phyloP scores from a whole-genome alignment of 1,284 basidiomycete genomes.

The Ceratobasidium sp. region DNA sequence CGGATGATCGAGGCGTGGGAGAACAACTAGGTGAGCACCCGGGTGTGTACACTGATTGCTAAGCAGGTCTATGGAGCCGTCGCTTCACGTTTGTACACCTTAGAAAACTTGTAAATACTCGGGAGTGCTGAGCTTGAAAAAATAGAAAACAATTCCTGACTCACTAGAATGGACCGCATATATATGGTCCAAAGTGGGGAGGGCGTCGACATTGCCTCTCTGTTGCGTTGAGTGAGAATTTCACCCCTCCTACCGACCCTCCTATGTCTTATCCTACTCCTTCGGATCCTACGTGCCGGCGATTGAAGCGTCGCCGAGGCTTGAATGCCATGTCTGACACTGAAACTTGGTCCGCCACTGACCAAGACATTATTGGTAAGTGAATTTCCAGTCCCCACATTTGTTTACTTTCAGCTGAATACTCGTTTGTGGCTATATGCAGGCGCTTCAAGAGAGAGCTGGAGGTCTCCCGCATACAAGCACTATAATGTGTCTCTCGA shows the following conservation, averaged over 20 bases:
- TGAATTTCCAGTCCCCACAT: no score
- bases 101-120: neutral
- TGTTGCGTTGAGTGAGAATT: neutral
- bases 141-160: neutral
- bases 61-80: neutral
- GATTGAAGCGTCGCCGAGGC: slow-evolving; percentile 20
- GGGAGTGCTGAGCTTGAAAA: slow-evolving; percentile 2
- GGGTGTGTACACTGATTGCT: neutral
- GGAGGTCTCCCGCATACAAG: slow-evolving; percentile 15
- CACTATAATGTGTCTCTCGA: slow-evolving; percentile 29
- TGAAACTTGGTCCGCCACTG: neutral
- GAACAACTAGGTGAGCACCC: slow-evolving; percentile 58
- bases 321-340: slow-evolving; percentile 1
- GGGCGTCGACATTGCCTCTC: slow-evolving; percentile 12
- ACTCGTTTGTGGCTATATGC: neutral
- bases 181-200: slow-evolving; percentile 8
- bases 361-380: slow-evolving; percentile 1
- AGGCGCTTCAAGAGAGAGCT: neutral
- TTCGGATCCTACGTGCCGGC: neutral
- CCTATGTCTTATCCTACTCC: neutral
- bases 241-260: neutral
- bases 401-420: neutral
- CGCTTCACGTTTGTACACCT: neutral
- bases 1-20: slow-evolving; percentile 67
- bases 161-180: neutral